Evolutionary conservation across 805 yeast genomes (phyloP).

Genomic region (Teunomyces cretensis): DNA sequence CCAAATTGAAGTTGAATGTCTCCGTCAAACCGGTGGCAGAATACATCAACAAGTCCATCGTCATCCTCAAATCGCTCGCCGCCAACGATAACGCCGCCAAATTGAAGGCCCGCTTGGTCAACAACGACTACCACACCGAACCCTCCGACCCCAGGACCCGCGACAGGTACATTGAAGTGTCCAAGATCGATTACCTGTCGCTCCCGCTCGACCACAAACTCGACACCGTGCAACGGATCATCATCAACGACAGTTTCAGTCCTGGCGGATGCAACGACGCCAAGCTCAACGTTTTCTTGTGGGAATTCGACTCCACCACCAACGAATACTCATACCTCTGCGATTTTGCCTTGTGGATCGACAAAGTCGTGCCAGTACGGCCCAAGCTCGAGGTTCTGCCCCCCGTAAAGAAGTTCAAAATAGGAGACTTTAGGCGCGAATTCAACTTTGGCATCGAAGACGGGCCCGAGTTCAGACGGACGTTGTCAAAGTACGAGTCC

Average conservation of each 20-base stretch:
- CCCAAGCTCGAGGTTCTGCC: slow-evolving; percentile 6
- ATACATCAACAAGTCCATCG: slow-evolving; percentile 17
- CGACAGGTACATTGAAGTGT: slow-evolving; percentile 18
- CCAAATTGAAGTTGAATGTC: slow-evolving; percentile 29
- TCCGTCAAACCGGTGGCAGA: slow-evolving; percentile 16
- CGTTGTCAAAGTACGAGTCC: slow-evolving; percentile 31
- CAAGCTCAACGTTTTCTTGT: slow-evolving; percentile 23
- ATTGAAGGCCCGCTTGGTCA: slow-evolving; percentile 11
- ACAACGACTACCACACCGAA: slow-evolving; percentile 8
- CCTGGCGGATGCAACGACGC: slow-evolving; percentile 12
- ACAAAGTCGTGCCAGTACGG: slow-evolving; percentile 2
- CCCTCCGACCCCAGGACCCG: background rate
- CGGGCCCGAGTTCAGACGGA: slow-evolving; percentile 43
- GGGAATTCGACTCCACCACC: slow-evolving; percentile 20
- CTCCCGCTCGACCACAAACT: slow-evolving; percentile 23
- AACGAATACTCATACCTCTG: slow-evolving; percentile 18
- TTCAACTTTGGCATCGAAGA: slow-evolving; percentile 39
- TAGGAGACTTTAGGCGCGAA: slow-evolving; percentile 24
- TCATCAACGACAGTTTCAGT: slow-evolving; percentile 28
- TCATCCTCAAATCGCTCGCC: slow-evolving; percentile 31
- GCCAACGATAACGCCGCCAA: slow-evolving; percentile 10
- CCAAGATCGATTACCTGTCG: slow-evolving; percentile 27
- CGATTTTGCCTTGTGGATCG: slow-evolving; percentile 29
- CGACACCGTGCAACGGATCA: slow-evolving; percentile 19
- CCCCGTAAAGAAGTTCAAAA: slow-evolving; percentile 5